Conservation (phyloP, 257 asterid species). For the Gynochthodes officinalis region DNA sequence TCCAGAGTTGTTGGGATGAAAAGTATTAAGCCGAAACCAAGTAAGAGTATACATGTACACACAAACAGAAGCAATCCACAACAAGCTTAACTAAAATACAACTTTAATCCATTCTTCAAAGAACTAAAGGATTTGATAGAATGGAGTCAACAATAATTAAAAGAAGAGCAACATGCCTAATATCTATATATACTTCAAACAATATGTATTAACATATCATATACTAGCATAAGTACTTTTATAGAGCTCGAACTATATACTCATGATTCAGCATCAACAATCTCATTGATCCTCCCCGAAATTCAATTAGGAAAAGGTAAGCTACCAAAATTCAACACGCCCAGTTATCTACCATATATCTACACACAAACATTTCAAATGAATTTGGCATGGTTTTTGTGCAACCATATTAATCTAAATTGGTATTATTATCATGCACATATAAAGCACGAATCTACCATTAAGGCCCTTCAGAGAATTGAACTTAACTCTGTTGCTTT, state of each 20-base stretch:
- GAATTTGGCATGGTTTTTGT: too few relatives aligned
- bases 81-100: not conserved
- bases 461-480: too few relatives aligned
- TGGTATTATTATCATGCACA: too few relatives aligned
- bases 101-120: not conserved
- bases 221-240: too few relatives aligned
- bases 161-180: not conserved
- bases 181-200: not conserved
- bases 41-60: too few relatives aligned
- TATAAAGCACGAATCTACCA: too few relatives aligned
- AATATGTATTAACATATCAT: not conserved
- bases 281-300: constrained; percentile 1
- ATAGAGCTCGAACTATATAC: not conserved
- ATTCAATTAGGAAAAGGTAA: constrained; percentile 38
- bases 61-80: not conserved
- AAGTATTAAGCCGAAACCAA: too few relatives aligned
- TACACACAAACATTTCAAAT: too few relatives aligned
- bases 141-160: too few relatives aligned
- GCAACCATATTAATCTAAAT: too few relatives aligned
- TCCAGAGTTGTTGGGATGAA: too few relatives aligned
- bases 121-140: not conserved
- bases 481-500: too few relatives aligned
- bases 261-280: not conserved
- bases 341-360: not conserved
- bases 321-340: constrained; percentile 32